These are phyloP conservation scores for Boletus subluridellus DNA, from an alignment of 1,284 basidiomycete genomes.

Conservation along the genomic window DNA sequence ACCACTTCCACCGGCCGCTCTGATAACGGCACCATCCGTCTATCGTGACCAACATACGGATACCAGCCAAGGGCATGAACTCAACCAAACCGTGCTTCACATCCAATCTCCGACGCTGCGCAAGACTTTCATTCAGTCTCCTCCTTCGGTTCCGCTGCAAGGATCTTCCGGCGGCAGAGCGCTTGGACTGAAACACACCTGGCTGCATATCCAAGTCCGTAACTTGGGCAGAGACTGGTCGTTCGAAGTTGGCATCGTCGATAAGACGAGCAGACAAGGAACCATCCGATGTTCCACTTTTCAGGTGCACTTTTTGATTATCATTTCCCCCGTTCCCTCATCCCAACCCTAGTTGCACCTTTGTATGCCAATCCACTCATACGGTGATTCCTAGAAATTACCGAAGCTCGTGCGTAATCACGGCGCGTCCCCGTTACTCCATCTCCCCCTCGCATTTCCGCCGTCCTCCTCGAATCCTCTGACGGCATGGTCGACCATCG, in stretches of 20 bases:
- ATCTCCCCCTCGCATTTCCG: constrained; percentile 72
- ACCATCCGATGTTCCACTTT: constrained; percentile 74
- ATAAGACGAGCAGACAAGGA: constrained; percentile 58
- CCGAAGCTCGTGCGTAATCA: constrained; percentile 48
- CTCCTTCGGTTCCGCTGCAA: constrained; percentile 28
- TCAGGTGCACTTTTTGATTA: constrained; percentile 51
- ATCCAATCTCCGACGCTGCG: constrained; percentile 73
- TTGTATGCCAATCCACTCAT: constrained; percentile 5
- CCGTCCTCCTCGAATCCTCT: constrained; percentile 48
- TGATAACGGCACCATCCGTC: constrained; percentile 42
- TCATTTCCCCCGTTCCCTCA: background rate
- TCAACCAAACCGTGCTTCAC: constrained; percentile 75
- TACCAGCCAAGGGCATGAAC: constrained; percentile 38
- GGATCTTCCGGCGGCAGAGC: constrained; percentile 22
- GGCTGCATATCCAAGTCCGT: constrained; percentile 73
- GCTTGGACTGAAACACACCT: constrained; percentile 69
- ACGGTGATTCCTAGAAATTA: constrained; percentile 44
- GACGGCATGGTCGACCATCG: constrained; percentile 71
- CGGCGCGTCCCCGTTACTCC: constrained; percentile 53
- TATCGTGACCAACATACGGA: constrained; percentile 26
- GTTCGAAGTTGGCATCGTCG: constrained; percentile 74
- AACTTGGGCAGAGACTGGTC: constrained; percentile 66
- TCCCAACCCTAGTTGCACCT: background rate
- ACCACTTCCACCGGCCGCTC: constrained; percentile 43
- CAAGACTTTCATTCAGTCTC: constrained; percentile 69